These are phyloP conservation scores for Rhizopogon rudus DNA, from an alignment of 768 basidiomycete genomes.

Conservation along the genomic window DNA sequence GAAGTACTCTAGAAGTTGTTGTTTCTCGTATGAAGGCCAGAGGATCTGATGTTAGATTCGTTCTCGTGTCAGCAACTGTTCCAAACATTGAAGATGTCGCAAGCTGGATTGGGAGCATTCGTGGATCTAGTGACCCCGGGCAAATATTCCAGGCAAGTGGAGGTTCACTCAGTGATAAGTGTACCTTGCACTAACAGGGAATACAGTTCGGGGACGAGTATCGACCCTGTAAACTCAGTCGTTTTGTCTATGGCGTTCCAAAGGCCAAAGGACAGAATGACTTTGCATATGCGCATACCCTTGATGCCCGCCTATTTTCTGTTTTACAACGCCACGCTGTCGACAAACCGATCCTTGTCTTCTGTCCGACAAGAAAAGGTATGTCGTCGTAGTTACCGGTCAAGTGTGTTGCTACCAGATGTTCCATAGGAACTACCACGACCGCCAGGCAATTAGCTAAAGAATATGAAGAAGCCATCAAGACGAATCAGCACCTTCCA, in stretches of 20 bases:
- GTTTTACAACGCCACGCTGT: conserved; percentile 68
- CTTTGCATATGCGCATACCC: conserved; percentile 63
- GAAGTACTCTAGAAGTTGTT: conserved; percentile 93
- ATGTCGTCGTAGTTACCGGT: not conserved
- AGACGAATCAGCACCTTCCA: conserved; percentile 47
- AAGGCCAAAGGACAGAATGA: conserved; percentile 66
- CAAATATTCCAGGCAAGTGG: conserved; percentile 60
- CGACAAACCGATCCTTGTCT: conserved; percentile 84
- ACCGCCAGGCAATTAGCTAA: conserved; percentile 78
- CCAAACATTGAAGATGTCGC: conserved; percentile 93
- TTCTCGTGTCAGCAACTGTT: conserved; percentile 90
- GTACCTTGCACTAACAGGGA: conserved; percentile 1
- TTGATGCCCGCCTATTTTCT: conserved; percentile 71
- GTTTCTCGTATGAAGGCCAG: conserved; percentile 86
- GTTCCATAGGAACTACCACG: conserved; percentile 42
- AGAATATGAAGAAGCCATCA: conserved; percentile 57
- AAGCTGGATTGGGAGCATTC: conserved; percentile 66
- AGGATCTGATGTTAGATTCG: conserved; percentile 67
- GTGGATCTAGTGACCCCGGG: conserved; percentile 38
- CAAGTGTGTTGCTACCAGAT: not conserved
- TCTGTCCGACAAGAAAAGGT: conserved; percentile 89
- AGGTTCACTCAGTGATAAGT: not conserved
- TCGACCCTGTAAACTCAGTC: conserved; percentile 76
- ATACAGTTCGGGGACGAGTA: conserved; percentile 88
- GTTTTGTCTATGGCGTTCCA: conserved; percentile 68